Conservation (phyloP, 768 basidiomycete genomes). For the Russula griseocarnosa region DNA sequence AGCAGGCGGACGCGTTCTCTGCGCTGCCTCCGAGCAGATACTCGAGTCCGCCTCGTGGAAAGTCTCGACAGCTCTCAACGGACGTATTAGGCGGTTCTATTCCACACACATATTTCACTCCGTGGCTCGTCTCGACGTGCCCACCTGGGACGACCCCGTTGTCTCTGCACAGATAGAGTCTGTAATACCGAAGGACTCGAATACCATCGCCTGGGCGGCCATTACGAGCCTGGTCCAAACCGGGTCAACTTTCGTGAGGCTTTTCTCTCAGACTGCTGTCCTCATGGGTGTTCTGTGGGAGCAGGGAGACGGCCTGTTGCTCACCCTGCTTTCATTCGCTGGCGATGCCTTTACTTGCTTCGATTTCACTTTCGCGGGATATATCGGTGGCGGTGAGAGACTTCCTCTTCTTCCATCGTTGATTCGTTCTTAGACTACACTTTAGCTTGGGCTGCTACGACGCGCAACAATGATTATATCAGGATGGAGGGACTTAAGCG, state of each 20-base stretch:
- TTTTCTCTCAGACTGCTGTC: slow-evolving; percentile 58
- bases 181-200: slow-evolving; percentile 38
- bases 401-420: background rate
- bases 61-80: slow-evolving; percentile 49
- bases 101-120: slow-evolving; percentile 61
- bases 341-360: slow-evolving; percentile 46
- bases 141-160: slow-evolving; percentile 66
- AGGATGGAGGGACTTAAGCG: slow-evolving; percentile 61
- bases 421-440: background rate
- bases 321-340: slow-evolving; percentile 55
- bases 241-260: slow-evolving; percentile 44
- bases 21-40: slow-evolving; percentile 45
- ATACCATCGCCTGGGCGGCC: slow-evolving; percentile 58
- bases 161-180: slow-evolving; percentile 62
- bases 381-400: slow-evolving; percentile 14
- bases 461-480: slow-evolving; percentile 56
- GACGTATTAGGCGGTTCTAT: slow-evolving; percentile 59
- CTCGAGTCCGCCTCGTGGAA: slow-evolving; percentile 39
- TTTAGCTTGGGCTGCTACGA: slow-evolving; percentile 70
- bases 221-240: slow-evolving; percentile 44
- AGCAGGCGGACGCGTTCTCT: slow-evolving; percentile 50
- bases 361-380: background rate
- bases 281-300: slow-evolving; percentile 53
- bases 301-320: slow-evolving; percentile 61
- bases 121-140: slow-evolving; percentile 68